These are phyloP conservation scores for Chalara sp. DNA, from an alignment of 2,329 filamentous ascomycete genomes.

Conservation along the genomic window DNA sequence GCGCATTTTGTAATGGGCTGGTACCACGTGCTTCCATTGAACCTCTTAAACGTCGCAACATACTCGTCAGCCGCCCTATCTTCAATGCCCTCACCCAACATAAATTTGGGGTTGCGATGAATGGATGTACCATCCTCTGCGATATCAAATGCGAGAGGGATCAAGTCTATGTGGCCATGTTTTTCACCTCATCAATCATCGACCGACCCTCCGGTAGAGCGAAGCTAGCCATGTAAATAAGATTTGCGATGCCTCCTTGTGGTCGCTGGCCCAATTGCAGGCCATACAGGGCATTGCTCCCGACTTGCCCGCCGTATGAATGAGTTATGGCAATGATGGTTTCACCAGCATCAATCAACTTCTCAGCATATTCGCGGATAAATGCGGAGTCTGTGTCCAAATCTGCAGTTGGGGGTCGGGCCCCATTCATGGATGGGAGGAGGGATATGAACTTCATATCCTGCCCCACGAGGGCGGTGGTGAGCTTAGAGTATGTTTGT, in stretches of 20 bases:
- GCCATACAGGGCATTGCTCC: constrained; percentile 6
- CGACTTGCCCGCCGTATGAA: constrained; percentile 11
- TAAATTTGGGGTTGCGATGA: constrained; percentile 3
- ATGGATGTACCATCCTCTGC: constrained; percentile 4
- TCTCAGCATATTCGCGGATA: constrained; percentile 3
- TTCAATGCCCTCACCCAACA: constrained; percentile 2
- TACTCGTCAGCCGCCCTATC: constrained; percentile 2
- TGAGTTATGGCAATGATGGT: constrained; percentile 7
- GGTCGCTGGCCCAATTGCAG: not conserved
- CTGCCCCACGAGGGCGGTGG: constrained; percentile 1
- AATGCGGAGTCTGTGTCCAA: constrained; percentile 4
- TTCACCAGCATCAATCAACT: constrained; percentile 1
- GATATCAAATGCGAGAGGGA: constrained; percentile 7
- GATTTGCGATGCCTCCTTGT: constrained; percentile 3
- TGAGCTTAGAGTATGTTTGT: constrained; percentile 6
- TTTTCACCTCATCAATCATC: constrained; percentile 12
- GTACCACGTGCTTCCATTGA: constrained; percentile 9
- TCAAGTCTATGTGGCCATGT: constrained; percentile 4
- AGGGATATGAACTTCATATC: constrained; percentile 8
- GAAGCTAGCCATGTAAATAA: constrained; percentile 7
- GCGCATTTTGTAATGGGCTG: constrained; percentile 4
- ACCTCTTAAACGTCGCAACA: constrained; percentile 1
- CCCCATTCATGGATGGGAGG: constrained; percentile 4
- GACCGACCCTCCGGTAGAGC: not conserved
- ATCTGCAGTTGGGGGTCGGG: constrained; percentile 7